A percentile compares a stretch with the other conserved stretches of the same genome.
Evolutionary conservation across 2,329 filamentous ascomycete genomes (phyloP).

Genomic region (Pochonia chlamydosporia): DNA sequence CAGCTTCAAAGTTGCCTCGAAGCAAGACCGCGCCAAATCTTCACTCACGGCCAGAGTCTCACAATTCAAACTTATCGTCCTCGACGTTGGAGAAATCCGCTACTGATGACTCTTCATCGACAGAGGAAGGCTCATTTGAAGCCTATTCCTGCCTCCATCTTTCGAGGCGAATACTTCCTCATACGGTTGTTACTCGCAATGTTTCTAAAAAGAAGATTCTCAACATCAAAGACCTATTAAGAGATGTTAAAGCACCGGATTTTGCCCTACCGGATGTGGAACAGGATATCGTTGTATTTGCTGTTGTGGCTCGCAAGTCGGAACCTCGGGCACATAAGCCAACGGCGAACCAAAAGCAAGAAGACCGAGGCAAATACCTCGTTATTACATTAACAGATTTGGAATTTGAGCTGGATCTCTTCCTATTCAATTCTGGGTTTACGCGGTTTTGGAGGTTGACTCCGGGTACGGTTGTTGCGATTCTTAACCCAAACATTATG

Average conservation of each 20-base stretch:
- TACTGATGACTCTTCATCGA: constrained; percentile 12
- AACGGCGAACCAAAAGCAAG: constrained; percentile 35
- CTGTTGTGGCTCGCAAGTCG: constrained; percentile 82
- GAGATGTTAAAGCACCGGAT: constrained; percentile 72
- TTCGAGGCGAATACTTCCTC: constrained; percentile 74
- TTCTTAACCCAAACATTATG: constrained; percentile 88
- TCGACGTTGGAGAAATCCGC: constrained; percentile 1
- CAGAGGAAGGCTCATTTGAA: constrained; percentile 58
- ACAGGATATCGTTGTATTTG: constrained; percentile 84
- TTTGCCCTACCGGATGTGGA: constrained; percentile 79
- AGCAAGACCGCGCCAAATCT: constrained; percentile 37
- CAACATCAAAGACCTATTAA: constrained; percentile 73
- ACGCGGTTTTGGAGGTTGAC: constrained; percentile 91
- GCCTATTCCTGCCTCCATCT: constrained; percentile 82
- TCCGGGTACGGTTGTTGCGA: constrained; percentile 83
- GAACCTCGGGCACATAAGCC: constrained; percentile 60
- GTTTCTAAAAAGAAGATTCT: constrained; percentile 73
- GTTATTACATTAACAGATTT: constrained; percentile 82
- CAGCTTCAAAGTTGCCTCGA: constrained; percentile 27
- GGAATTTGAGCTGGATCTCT: constrained; percentile 85
- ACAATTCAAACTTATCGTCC: constrained; percentile 11
- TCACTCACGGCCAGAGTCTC: constrained; percentile 11
- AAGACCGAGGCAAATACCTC: constrained; percentile 81
- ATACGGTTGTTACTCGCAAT: constrained; percentile 71
- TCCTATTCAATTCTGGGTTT: constrained; percentile 86